Evolutionary conservation across 1,284 basidiomycete species (phyloP).

Genomic region (Tetrapyrgos nigripes): DNA sequence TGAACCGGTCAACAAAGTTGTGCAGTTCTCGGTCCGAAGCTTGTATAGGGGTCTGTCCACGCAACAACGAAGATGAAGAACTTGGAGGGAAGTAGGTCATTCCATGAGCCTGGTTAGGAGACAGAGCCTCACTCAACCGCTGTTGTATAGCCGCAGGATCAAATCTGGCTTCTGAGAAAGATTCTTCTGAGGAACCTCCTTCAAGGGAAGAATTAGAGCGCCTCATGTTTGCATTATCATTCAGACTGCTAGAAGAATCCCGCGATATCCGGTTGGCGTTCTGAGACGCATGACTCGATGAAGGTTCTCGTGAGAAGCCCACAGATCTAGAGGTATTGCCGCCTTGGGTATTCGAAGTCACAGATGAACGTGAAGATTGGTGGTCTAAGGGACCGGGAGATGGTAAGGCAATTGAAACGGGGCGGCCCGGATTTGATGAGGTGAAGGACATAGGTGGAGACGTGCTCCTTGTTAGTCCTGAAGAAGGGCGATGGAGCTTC

Average conservation of each 20-base stretch:
- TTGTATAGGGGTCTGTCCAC: not conserved
- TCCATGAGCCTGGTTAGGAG: not conserved
- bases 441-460: slow-evolving; percentile 20
- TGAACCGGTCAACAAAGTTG: slow-evolving; percentile 56
- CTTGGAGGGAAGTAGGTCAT: too few relatives aligned
- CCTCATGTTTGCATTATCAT: not conserved
- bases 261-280: not conserved
- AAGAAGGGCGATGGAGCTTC: slow-evolving; percentile 23
- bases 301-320: not conserved
- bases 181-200: slow-evolving; percentile 4
- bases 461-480: too few relatives aligned
- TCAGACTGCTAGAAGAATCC: too few relatives aligned
- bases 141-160: slow-evolving; percentile 1
- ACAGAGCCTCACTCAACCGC: not conserved
- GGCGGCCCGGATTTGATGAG: too few relatives aligned
- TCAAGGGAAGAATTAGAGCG: slow-evolving; percentile 1
- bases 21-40: slow-evolving; percentile 43
- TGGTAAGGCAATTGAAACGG: slow-evolving; percentile 15
- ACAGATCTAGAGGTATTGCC: slow-evolving; percentile 15
- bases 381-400: too few relatives aligned
- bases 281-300: too few relatives aligned
- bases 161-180: not conserved
- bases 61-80: not conserved
- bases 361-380: slow-evolving; percentile 35
- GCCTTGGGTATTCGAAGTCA: slow-evolving; percentile 23